These are phyloP conservation scores for Talaromyces ruber DNA, from an alignment of 495 filamentous ascomycete genomes.

Conservation along the genomic window DNA sequence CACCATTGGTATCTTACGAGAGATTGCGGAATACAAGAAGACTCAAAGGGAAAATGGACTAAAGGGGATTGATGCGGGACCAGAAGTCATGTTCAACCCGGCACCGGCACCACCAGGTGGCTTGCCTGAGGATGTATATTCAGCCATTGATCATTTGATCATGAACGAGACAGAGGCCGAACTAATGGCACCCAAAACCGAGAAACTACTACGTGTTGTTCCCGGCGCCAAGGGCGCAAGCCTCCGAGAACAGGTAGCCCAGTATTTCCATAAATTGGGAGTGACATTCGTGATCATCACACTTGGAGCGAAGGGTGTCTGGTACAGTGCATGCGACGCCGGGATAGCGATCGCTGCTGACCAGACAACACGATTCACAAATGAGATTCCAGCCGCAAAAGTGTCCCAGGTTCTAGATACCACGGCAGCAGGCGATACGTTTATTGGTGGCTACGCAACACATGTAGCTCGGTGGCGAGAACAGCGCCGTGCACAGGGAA, in stretches of 20 bases:
- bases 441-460: constrained; percentile 81
- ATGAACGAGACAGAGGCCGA: constrained; percentile 89
- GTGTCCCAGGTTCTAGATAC: constrained; percentile 76
- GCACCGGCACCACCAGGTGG: constrained; percentile 60
- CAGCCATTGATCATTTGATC: constrained; percentile 66
- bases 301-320: constrained; percentile 66
- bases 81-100: constrained; percentile 71
- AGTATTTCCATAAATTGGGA: constrained; percentile 54
- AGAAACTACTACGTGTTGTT: constrained; percentile 20
- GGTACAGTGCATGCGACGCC: constrained; percentile 41
- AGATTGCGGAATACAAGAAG: constrained; percentile 21
- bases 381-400: constrained; percentile 44
- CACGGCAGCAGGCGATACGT: constrained; percentile 91
- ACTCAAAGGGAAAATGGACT: constrained; percentile 40
- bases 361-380: constrained; percentile 24
- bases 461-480: constrained; percentile 41
- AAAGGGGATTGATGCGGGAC: constrained; percentile 30
- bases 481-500: constrained; percentile 22
- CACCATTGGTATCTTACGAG: constrained; percentile 54
- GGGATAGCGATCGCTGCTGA: constrained; percentile 29
- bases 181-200: constrained; percentile 46
- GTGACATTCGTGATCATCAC: constrained; percentile 76
- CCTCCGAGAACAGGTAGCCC: constrained; percentile 39
- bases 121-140: constrained; percentile 60
- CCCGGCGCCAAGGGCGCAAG: constrained; percentile 39